Evolutionary conservation across 2,329 filamentous ascomycete genomes (phyloP), one percentile per base, ranked within the genome.

Genomic region (Microdochium trichocladiopsis): DNA sequence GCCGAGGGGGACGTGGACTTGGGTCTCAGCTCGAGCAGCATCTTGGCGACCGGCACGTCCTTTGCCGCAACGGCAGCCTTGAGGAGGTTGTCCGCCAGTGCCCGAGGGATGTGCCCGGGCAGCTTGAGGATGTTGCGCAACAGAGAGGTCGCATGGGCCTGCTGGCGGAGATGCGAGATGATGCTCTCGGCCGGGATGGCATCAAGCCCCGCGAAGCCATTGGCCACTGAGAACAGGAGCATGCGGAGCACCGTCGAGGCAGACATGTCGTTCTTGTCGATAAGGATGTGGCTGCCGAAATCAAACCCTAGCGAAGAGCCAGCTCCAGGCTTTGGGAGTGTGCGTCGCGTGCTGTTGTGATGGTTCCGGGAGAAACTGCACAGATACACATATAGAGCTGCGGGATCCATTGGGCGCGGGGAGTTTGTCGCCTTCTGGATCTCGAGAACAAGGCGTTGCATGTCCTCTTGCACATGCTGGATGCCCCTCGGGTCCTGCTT

Each of bases 241-340:
- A 45, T 45, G 16, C 41, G 41, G 9, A 45, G 21, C 4, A 45
- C 41, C 12, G 41, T 45, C 41, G 41, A 45, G 41, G 41, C 41
- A 6, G 41, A 45, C 41, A 45, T 45, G 41, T 45, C 41, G 41
- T 45, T 45, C 41, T 45, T 45, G 41, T 45, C 41, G 41, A 45
- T 45, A 10, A 45, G 41, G 21, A 45, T 45, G 18, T 22, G 41
- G 41, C 18, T 45, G 41, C 14, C 41, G 18, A 45, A 18, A 18
- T 16, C 5, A 22, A 8, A 18, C 4, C 16, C 18, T 10, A 22
- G 16, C 5, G 21, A 18, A 8, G 12, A 18, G 5, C 11, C 6
- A 18, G 16, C 9, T 3, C n/a, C 41, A 22, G 12, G 41, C 6
- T 22, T 8, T 4, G 12, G 41, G 6, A 45, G 41, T 18, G 18